Base-by-base conservation (phyloP, 2,329 filamentous ascomycete genomes). In the Pseudogymnoascus sp. region DNA sequence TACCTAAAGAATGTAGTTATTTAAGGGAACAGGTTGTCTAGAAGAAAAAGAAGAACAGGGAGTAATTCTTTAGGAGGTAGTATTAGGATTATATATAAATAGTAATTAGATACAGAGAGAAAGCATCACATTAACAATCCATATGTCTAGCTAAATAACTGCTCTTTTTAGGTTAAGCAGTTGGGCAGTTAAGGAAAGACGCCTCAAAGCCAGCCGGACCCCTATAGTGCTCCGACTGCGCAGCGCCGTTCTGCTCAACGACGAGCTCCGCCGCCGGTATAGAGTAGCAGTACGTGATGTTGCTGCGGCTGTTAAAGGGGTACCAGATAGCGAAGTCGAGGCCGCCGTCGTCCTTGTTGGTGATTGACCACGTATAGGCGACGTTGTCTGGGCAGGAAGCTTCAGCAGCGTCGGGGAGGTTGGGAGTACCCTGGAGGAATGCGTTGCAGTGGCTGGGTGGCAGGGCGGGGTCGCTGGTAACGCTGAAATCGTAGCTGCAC, bases 361-460 rank as follows among this genome's bases (percentile, higher is more conserved):
- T 62, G 60, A 60, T 36, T n/a, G 62, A 60, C 64, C 64, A 65
- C 25, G 62, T 65, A 35, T 64, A 65, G 60, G 42, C 21, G 35
- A 63, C 35, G 71, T 75, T 62, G 62, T 76, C 51, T 74, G 69
- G 5, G 73, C 71, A 0, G 71, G 74, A 0, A 75, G 75, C 2
- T 71, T 72, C 63, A 68, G 76, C 36, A 68, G 67, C 9, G 73
- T 78, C 13, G 77, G 75, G 68, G 71, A 69, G 59, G 63, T 70
- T 27, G 69, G 72, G 9, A 64, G 66, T 7, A 76, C 75, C 12
- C 72, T 61, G 35, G 62, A 69, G 62, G 67, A 70, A 29, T 77
- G 74, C 74, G 58, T 72, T 5, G 66, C 66, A 15, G 29, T 63
- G 59, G 65, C 61, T 5, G 63, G 64, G 42, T 66, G 62, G 62